These are phyloP conservation scores for Candida mattraensis DNA, from an alignment of 805 yeast genomes.

Conservation along the genomic window DNA sequence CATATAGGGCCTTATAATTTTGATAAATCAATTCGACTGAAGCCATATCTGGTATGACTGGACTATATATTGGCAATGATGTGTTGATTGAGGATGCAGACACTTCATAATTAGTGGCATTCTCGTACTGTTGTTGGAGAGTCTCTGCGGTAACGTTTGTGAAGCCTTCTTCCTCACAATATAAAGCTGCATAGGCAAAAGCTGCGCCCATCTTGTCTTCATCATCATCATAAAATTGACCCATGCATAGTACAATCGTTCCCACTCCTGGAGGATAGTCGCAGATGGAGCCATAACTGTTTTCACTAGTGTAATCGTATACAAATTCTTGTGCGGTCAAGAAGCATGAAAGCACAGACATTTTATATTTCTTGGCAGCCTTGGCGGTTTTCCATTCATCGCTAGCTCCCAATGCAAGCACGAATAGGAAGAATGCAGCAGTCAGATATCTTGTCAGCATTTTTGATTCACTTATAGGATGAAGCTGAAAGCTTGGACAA, in stretches of 20 bases:
- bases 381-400: conserved; percentile 8
- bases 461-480: too few relatives aligned
- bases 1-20: too few relatives aligned
- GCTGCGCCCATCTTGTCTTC: too few relatives aligned
- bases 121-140: conserved; percentile 25
- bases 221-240: conserved; percentile 4
- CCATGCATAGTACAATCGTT: conserved; percentile 14
- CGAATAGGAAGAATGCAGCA: background rate
- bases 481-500: too few relatives aligned
- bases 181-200: too few relatives aligned
- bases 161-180: too few relatives aligned
- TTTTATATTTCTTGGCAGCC: background rate
- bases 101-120: conserved; percentile 31
- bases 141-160: too few relatives aligned
- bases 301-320: too few relatives aligned
- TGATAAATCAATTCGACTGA: conserved; percentile 13
- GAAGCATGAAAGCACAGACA: too few relatives aligned
- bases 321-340: too few relatives aligned
- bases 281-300: conserved; percentile 10
- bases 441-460: background rate
- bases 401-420: background rate
- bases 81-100: conserved; percentile 8
- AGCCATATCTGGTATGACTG: conserved; percentile 16
- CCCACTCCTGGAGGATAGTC: conserved; percentile 22
- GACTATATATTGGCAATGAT: conserved; percentile 16